Base-by-base conservation (phyloP, 192 early-diverging fungal genomes). In the Cetraspora pellucida region DNA sequence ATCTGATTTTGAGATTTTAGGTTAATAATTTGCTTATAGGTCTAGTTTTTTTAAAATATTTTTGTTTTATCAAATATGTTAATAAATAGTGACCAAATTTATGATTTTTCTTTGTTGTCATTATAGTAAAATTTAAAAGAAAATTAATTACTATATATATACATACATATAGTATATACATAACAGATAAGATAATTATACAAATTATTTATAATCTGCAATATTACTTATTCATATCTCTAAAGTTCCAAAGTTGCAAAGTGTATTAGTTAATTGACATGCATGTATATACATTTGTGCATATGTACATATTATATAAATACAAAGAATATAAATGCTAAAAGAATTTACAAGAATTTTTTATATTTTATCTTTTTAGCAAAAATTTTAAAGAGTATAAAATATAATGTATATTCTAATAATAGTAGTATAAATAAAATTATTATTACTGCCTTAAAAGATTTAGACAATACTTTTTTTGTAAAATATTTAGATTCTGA, bases 381-480 rank as follows among this genome's bases (percentile, higher is more conserved):
- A 37, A 37, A 37, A 3, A 37, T 37, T 37, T 37, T 37, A 37
- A 37, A 54, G 19, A 54, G 19, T 54, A 54, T 54, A 9, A n/a
- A 59, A 10, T 59, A 59, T 59, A 59, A 25, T 9, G 3, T 59
- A n/a, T 10, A 59, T 59, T 59, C 21, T 59, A 23, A 25, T 59
- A 25, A 59, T 25, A 23, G n/a, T n/a, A 25, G 23, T 59, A n/a
- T n/a, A 59, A 59, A 59, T 59, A 9, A 59, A 59, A 59, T n/a
- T 59, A 59, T 59, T 59, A n/a, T 59, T 9, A 2, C 21, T 59
- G 57, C 21, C n/a, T 59, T 59, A 59, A 9, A 19, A 59, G 21
- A 59, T 23, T 25, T 59, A 23, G 21, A 59, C n/a, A 23, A 59
- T 59, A 59, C n/a, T 59, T 57, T 59, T 59, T 59, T 59, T 59